Percentiles rank a stretch among this genome's conserved stretches.
Conservation (phyloP, 2,329 filamentous ascomycete genomes). For the Calonectria pauciramosa region DNA sequence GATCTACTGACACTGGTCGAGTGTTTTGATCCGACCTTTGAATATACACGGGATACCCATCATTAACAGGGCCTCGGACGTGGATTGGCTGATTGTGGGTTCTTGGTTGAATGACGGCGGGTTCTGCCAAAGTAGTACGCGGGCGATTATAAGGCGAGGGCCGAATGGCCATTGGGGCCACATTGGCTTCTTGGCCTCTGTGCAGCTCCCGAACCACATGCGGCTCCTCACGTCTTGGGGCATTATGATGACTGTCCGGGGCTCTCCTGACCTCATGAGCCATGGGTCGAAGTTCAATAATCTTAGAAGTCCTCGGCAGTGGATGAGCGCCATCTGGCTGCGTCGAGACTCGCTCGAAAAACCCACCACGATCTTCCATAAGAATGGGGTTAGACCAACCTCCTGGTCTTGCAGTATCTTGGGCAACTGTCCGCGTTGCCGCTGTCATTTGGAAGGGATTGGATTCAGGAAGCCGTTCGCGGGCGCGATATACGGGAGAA, state of each 20-base stretch:
- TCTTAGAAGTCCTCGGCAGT: constrained; percentile 25
- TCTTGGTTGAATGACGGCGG: constrained; percentile 25
- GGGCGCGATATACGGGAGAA: constrained; percentile 29
- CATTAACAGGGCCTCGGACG: constrained; percentile 22
- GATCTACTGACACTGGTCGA: constrained; percentile 30
- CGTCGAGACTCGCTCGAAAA: constrained; percentile 51
- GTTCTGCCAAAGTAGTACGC: constrained; percentile 24
- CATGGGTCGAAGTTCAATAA: constrained; percentile 32
- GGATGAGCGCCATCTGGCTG: constrained; percentile 29
- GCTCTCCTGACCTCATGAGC: constrained; percentile 25
- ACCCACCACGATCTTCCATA: constrained; percentile 57
- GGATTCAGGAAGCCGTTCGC: constrained; percentile 33
- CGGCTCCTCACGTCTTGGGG: constrained; percentile 40
- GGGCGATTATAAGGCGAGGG: constrained; percentile 23
- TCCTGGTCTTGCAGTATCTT: constrained; percentile 49
- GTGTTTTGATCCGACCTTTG: constrained; percentile 25
- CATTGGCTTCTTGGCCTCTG: constrained; percentile 35
- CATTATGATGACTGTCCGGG: constrained; percentile 34
- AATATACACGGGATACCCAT: constrained; percentile 24
- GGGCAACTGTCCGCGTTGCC: constrained; percentile 46
- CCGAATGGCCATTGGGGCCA: constrained; percentile 31
- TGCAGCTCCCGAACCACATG: constrained; percentile 35
- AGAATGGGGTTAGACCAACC: constrained; percentile 50
- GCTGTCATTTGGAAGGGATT: constrained; percentile 32
- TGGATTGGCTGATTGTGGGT: constrained; percentile 7